Evolutionary conservation across 768 basidiomycete species (phyloP).

Genomic region (Leccinum uliginosum): DNA sequence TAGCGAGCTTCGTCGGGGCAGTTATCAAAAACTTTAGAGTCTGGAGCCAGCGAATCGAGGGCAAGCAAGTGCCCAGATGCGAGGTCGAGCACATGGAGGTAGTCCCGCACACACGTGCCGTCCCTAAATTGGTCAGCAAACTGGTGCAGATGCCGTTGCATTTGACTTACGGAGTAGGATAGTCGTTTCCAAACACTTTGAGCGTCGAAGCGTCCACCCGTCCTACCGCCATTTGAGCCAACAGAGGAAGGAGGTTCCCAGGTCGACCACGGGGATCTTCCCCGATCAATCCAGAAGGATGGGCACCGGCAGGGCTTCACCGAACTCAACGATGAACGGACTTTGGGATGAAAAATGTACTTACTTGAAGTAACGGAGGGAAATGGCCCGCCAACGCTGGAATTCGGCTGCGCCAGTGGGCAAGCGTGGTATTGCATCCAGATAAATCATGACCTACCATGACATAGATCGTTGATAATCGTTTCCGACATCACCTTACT

Average conservation of each 20-base stretch:
- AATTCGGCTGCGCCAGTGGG: slow-evolving; percentile 50
- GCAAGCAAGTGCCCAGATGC: slow-evolving; percentile 93
- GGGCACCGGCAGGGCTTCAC: slow-evolving; percentile 91
- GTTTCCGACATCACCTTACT: slow-evolving; percentile 96
- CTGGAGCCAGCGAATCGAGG: slow-evolving; percentile 69
- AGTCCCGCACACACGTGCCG: slow-evolving; percentile 97
- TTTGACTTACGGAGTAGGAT: slow-evolving; percentile 76
- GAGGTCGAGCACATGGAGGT: slow-evolving; percentile 89
- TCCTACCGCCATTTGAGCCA: slow-evolving; percentile 93
- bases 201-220: slow-evolving; percentile 65
- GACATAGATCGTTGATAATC: slow-evolving; percentile 83
- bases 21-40: slow-evolving; percentile 55
- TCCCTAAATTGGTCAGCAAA: slow-evolving; percentile 47
- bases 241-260: slow-evolving; percentile 87
- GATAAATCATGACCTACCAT: slow-evolving; percentile 43
- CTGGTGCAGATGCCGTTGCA: too few species aligned
- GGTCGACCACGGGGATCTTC: slow-evolving; percentile 97
- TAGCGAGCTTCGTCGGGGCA: slow-evolving; percentile 53
- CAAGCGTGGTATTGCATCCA: slow-evolving; percentile 3
- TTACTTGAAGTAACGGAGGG: slow-evolving; percentile 96
- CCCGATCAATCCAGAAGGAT: slow-evolving; percentile 91
- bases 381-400: slow-evolving; percentile 72
- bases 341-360: slow-evolving; percentile 14
- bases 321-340: slow-evolving; percentile 3
- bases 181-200: slow-evolving; percentile 95